These are phyloP conservation scores for Microcyclosporella mali DNA, from an alignment of 2,329 filamentous ascomycete genomes.

Conservation along the genomic window DNA sequence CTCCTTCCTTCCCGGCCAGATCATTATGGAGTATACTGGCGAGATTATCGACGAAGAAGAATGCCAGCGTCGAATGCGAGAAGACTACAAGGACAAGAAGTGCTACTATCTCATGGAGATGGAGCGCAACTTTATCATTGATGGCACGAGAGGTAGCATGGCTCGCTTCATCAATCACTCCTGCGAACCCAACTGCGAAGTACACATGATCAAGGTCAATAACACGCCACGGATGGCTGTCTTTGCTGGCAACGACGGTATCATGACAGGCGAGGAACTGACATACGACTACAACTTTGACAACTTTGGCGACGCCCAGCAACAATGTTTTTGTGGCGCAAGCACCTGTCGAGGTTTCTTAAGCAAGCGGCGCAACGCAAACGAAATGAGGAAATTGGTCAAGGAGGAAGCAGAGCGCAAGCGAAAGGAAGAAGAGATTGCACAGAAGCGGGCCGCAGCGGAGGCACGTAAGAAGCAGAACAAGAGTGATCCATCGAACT, in stretches of 20 bases:
- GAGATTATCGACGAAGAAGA: conserved; percentile 96
- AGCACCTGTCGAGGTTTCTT: conserved; percentile 56
- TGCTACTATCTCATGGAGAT: conserved; percentile 99
- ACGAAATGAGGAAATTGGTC: conserved; percentile 26
- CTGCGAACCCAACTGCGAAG: conserved; percentile 85
- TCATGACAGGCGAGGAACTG: conserved; percentile 91
- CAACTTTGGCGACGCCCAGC: conserved; percentile 33
- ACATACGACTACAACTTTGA: conserved; percentile 87
- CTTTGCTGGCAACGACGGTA: conserved; percentile 82
- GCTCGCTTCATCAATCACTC: conserved; percentile 98
- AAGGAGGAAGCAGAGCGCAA: conserved; percentile 25
- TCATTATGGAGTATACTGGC: conserved; percentile 97
- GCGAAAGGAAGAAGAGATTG: conserved; percentile 23
- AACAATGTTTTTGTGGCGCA: conserved; percentile 58
- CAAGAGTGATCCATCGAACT: conserved; percentile 20
- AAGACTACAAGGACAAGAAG: conserved; percentile 90
- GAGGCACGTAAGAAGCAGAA: conserved; percentile 24
- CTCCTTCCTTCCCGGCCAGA: conserved; percentile 79
- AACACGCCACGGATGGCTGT: conserved; percentile 94
- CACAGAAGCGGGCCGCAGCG: conserved; percentile 25
- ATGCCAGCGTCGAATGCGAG: conserved; percentile 87
- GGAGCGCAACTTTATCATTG: conserved; percentile 97
- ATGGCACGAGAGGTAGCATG: conserved; percentile 91
- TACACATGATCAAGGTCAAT: conserved; percentile 82
- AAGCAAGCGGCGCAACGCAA: conserved; percentile 26